Evolutionary conservation across 2,329 filamentous ascomycete species (phyloP).

Genomic region (Septoria petroselini): DNA sequence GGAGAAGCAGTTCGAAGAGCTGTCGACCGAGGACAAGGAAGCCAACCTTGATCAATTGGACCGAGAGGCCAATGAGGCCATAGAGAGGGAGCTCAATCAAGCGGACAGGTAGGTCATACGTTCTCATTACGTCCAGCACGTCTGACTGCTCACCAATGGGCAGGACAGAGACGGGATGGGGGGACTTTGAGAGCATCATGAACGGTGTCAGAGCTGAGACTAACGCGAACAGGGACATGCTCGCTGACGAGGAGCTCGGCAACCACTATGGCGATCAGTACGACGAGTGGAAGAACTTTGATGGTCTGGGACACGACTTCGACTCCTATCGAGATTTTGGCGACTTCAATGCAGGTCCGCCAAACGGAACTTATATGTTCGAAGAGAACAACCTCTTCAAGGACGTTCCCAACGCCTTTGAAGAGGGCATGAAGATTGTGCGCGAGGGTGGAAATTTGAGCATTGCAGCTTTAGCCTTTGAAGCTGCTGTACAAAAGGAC

Average conservation of each 20-base stretch:
- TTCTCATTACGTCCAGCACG: not conserved
- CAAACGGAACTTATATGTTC: slow-evolving; percentile 82
- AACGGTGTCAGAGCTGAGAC: slow-evolving; percentile 73
- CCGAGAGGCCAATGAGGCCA: slow-evolving; percentile 65
- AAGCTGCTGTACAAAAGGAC: slow-evolving; percentile 89
- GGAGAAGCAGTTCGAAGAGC: slow-evolving; percentile 93
- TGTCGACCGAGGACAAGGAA: slow-evolving; percentile 65
- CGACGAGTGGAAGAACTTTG: slow-evolving; percentile 76
- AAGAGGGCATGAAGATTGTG: slow-evolving; percentile 91
- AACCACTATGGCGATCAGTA: slow-evolving; percentile 69
- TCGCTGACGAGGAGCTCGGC: slow-evolving; percentile 61
- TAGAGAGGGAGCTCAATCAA: slow-evolving; percentile 82
- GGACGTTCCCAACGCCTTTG: slow-evolving; percentile 77
- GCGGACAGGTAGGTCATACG: slow-evolving; percentile 72
- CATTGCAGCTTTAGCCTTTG: slow-evolving; percentile 88
- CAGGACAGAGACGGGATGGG: slow-evolving; percentile 68
- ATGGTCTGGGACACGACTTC: slow-evolving; percentile 67
- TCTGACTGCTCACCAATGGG: slow-evolving; percentile 21
- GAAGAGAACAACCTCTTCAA: slow-evolving; percentile 91
- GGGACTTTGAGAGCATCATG: slow-evolving; percentile 89
- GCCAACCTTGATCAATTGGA: slow-evolving; percentile 51
- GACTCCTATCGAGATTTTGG: slow-evolving; percentile 48
- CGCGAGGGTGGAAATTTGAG: slow-evolving; percentile 90
- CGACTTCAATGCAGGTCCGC: slow-evolving; percentile 26
- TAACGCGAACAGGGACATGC: slow-evolving; percentile 63